These are phyloP conservation scores for Curvularia lunata DNA, from an alignment of 2,329 filamentous ascomycete genomes.

Conservation along the genomic window DNA sequence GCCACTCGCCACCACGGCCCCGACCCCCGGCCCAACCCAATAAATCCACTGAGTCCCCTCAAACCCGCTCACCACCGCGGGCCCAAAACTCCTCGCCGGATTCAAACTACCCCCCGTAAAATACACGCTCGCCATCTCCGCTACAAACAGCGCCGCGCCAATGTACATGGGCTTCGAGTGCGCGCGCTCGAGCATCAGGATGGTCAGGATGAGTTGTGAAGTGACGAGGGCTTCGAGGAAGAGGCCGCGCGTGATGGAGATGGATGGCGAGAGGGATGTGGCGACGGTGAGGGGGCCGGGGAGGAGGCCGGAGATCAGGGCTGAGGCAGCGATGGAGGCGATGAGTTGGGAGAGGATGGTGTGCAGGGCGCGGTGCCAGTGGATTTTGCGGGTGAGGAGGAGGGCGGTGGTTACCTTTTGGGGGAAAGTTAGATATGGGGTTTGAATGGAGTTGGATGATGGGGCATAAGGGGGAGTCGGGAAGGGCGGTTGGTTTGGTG, in stretches of 20 bases:
- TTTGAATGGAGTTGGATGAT: neutral
- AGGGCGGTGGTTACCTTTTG: slow-evolving; percentile 37
- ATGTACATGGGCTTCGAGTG: slow-evolving; percentile 73
- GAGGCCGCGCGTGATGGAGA: slow-evolving; percentile 34
- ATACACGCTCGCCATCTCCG: slow-evolving; percentile 57
- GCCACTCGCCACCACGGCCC: slow-evolving; percentile 53
- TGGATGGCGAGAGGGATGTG: slow-evolving; percentile 30
- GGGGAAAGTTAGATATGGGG: slow-evolving; percentile 7
- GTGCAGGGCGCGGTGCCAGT: slow-evolving; percentile 31
- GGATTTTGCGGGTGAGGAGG: slow-evolving; percentile 29
- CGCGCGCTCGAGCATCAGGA: slow-evolving; percentile 64
- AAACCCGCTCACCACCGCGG: slow-evolving; percentile 52
- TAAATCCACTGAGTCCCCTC: slow-evolving; percentile 46
- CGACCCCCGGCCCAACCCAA: slow-evolving; percentile 54
- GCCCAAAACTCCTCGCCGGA: slow-evolving; percentile 55
- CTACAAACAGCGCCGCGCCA: slow-evolving; percentile 71
- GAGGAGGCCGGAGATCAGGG: slow-evolving; percentile 39
- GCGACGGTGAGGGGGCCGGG: slow-evolving; percentile 36
- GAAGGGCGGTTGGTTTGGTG: no score
- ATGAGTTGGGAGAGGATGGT: slow-evolving; percentile 39
- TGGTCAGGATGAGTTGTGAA: slow-evolving; percentile 44
- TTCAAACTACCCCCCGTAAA: slow-evolving; percentile 56
- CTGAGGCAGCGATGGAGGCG: slow-evolving; percentile 39
- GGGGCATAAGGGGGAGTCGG: no score
- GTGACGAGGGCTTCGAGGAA: slow-evolving; percentile 45